Percentiles rank a stretch among this genome's conserved stretches.
These are phyloP conservation scores for Physcomitrium patens DNA, from an alignment of 225 moss, liverwort and hornwort genomes.

Conservation along the genomic window DNA sequence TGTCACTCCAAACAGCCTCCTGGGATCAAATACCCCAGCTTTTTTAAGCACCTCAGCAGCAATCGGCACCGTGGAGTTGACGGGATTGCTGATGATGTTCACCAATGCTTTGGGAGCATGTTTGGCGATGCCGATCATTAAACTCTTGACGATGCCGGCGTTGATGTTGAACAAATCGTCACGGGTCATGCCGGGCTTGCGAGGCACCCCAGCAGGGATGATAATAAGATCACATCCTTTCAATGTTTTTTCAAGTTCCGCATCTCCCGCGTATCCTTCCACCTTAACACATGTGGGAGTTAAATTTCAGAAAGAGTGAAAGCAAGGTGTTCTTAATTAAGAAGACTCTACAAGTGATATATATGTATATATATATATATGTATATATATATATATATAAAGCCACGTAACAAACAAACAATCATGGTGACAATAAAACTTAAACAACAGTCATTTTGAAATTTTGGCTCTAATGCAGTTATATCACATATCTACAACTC, in stretches of 20 bases:
- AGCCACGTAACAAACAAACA: no score
- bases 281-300: constrained; percentile 30
- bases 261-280: constrained; percentile 54
- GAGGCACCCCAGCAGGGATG: constrained; percentile 64
- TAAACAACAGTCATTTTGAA: no score
- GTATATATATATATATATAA: no score
- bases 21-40: constrained; percentile 62
- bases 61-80: constrained; percentile 82
- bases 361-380: no score
- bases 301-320: neutral
- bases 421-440: no score
- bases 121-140: constrained; percentile 25
- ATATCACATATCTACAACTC: no score
- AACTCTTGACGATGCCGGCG: constrained; percentile 61
- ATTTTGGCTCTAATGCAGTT: no score
- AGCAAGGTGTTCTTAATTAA: no score
- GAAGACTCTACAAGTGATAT: no score
- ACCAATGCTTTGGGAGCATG: constrained; percentile 33
- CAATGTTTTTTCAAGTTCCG: constrained; percentile 64
- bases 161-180: constrained; percentile 82
- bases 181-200: constrained; percentile 70
- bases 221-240: constrained; percentile 71
- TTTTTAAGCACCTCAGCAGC: constrained; percentile 72
- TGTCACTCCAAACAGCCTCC: constrained; percentile 75
- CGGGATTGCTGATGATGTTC: constrained; percentile 79